Evolutionary conservation across 2,329 filamentous ascomycete species (phyloP), one percentile per base, ranked within the genome.

Genomic region (Botrytis paeoniae): DNA sequence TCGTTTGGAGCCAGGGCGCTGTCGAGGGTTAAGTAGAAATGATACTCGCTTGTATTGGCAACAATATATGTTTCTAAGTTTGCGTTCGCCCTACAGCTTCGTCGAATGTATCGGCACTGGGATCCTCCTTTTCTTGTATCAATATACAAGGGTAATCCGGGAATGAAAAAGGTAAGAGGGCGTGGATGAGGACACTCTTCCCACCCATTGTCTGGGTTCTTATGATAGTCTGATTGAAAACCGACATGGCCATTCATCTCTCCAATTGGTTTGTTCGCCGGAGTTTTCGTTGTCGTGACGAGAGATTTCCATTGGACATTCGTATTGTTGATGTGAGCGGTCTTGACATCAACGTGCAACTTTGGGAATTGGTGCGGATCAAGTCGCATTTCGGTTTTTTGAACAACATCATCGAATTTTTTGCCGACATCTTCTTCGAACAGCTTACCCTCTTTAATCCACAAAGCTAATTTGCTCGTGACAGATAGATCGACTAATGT

Each of bases 41-140:
- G 93, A 80, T 95, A 97, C 76, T 95, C 91, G 1, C 90, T 91
- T 5, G 88, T 87, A 64, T 90, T 91, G 2, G 93, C 93, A 65
- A 81, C 98, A 88, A 78, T 93, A 7, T 57, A 71, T 0, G 95
- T 97, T 80, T 96, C 95, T 78, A 98, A 85, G 45, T 89, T 87
- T n/a, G 96, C 89, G 79, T 98, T 99, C 1, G 96, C 93, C 75
- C 89, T 90, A 84, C 96, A 99, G 79, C 96, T 98, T 76, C 95
- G 89, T 73, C 96, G 90, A n/a, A 97, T 90, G 80, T 96, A 98
- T 62, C 96, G 92, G 73, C 96, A 90, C 51, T 90, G 85, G 7
- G 93, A 97, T 35, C 95, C 96, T 83, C 97, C 94, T 80, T 89
- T 89, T 74, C 96, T 88, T 16, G 95, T 96, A 82, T 98, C 96